Conservation (phyloP, 139 green algal genomes). For the Deuterostichococcus epilithicus region DNA sequence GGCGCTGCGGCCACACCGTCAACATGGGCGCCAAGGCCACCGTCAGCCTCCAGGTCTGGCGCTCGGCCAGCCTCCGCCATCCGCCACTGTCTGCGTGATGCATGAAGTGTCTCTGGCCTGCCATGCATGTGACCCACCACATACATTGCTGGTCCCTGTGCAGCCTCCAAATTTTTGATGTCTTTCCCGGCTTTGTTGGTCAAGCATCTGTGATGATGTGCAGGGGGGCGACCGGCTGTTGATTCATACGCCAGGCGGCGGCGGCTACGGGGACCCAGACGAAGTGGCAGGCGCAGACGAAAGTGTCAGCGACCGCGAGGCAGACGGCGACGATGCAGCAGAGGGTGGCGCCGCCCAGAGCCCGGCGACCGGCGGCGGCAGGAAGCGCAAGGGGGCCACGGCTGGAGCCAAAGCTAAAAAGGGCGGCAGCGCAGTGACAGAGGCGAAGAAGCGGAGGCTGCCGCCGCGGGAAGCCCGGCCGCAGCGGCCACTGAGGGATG, state of each 20-base stretch:
- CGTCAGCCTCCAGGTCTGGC: conserved; percentile 43
- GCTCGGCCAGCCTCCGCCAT: neutral
- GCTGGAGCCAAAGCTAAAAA: neutral
- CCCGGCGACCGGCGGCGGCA: neutral
- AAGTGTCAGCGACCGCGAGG: neutral
- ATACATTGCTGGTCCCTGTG: neutral
- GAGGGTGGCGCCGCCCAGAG: neutral
- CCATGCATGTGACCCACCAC: neutral
- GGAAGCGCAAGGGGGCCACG: neutral
- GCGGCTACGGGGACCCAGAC: neutral
- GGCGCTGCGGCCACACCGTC: conserved; percentile 43
- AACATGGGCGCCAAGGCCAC: conserved; percentile 78
- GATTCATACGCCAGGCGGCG: conserved; percentile 68
- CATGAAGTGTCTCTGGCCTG: neutral
- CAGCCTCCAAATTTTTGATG: neutral
- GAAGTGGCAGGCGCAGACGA: neutral
- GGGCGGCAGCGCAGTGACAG: neutral
- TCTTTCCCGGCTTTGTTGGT: too few relatives aligned
- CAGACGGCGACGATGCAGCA: neutral
- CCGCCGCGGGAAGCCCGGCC: neutral
- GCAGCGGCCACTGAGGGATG: conserved; percentile 16
- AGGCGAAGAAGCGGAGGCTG: conserved; percentile 1
- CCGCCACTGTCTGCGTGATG: too few relatives aligned
- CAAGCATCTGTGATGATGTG: neutral
- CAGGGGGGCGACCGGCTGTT: conserved; percentile 47